Evolutionary conservation across 495 filamentous ascomycete species (phyloP).

Genomic region (Lasiosphaeria hispida): DNA sequence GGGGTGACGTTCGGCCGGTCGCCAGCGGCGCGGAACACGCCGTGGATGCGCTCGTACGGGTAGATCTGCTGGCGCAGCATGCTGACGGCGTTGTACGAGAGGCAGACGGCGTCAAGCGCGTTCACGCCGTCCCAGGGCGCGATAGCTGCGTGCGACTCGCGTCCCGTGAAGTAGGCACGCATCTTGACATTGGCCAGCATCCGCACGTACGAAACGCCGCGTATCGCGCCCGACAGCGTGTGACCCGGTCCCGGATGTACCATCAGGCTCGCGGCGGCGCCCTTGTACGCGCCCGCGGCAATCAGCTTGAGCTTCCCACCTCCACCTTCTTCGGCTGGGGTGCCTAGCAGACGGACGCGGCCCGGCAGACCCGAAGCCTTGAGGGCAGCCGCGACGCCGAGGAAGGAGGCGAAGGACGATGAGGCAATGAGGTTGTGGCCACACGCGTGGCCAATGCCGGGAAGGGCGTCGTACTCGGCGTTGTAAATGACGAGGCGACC

Average conservation of each 20-base stretch:
- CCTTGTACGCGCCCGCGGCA: conserved; percentile 48
- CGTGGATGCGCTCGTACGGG: conserved; percentile 34
- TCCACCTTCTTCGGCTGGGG: conserved; percentile 65
- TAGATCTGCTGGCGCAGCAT: conserved; percentile 61
- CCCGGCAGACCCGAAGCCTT: conserved; percentile 50
- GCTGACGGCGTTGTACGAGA: conserved; percentile 60
- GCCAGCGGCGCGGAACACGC: conserved; percentile 27
- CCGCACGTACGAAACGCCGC: conserved; percentile 39
- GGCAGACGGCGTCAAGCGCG: conserved; percentile 60
- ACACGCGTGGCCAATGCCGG: conserved; percentile 46
- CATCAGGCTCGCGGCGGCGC: conserved; percentile 51
- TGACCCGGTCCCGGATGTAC: conserved; percentile 49
- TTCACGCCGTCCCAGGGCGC: conserved; percentile 66
- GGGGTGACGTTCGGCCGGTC: conserved; percentile 50
- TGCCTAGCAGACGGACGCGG: conserved; percentile 60
- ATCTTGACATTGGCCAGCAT: conserved; percentile 56
- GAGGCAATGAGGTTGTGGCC: conserved; percentile 70
- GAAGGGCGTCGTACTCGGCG: conserved; percentile 54
- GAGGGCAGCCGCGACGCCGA: conserved; percentile 54
- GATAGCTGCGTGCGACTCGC: conserved; percentile 55
- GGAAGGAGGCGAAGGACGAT: conserved; percentile 56
- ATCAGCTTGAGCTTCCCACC: conserved; percentile 52
- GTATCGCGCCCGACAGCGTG: conserved; percentile 22
- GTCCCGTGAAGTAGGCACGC: conserved; percentile 42
- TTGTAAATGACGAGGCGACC: conserved; percentile 56